Percentiles rank a stretch among this genome's conserved stretches.
Evolutionary conservation across 202 grass and related monocot genomes (phyloP).

Genomic region (Zizania palustris): DNA sequence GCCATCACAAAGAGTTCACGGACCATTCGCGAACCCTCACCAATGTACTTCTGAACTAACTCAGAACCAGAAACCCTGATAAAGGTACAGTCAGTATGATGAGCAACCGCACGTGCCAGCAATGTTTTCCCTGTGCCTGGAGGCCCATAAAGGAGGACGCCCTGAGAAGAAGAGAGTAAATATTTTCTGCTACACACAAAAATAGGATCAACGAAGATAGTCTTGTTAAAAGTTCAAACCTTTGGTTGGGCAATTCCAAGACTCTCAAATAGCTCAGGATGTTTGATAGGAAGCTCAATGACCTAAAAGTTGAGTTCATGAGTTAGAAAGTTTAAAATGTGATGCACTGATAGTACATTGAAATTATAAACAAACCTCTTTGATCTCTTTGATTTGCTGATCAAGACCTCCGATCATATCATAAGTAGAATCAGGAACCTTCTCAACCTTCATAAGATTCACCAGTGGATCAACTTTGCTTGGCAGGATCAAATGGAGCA

Average conservation of each 20-base stretch:
- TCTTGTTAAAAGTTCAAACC: constrained; percentile 44
- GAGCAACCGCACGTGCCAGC: constrained; percentile 92
- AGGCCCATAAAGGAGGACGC: constrained; percentile 96
- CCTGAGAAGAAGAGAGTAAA: constrained; percentile 53
- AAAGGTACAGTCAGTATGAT: constrained; percentile 98
- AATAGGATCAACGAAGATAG: constrained; percentile 14
- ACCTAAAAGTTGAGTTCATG: constrained; percentile 61
- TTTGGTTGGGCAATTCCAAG: constrained; percentile 99
- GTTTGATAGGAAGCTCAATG: constrained; percentile 98
- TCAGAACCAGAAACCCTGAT: constrained; percentile 99
- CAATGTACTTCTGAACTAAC: constrained; percentile 98
- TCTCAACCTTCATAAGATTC: constrained; percentile 99
- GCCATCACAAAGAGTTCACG: constrained; percentile 99
- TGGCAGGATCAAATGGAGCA: constrained; percentile 88
- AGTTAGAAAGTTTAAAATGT: constrained; percentile 17
- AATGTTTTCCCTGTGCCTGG: constrained; percentile 98
- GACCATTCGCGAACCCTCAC: constrained; percentile 95
- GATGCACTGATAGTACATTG: neutral
- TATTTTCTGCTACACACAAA: neutral
- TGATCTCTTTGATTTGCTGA: constrained; percentile 99
- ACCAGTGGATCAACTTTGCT: constrained; percentile 99
- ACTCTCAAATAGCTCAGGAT: constrained; percentile 96
- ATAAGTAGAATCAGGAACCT: constrained; percentile 98
- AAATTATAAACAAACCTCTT: constrained; percentile 69
- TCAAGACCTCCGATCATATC: constrained; percentile 99